Evolutionary conservation across 2,329 filamentous ascomycete genomes (phyloP).

Genomic region (Grosmannia penicillata): DNA sequence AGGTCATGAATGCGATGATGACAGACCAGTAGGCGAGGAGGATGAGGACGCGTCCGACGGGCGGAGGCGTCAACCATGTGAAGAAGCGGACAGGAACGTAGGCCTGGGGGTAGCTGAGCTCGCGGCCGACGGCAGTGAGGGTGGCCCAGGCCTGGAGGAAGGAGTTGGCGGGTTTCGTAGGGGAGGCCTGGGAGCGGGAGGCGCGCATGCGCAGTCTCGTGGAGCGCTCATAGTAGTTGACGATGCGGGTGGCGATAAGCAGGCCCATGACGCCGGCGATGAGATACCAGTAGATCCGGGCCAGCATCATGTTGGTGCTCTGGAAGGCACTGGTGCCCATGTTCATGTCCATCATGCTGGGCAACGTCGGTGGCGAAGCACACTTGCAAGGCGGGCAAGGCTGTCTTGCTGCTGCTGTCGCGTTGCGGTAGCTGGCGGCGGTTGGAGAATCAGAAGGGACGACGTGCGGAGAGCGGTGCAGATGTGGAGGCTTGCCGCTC

Average conservation of each 20-base stretch:
- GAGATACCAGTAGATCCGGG: slow-evolving; percentile 44
- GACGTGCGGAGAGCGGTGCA: too few relatives aligned
- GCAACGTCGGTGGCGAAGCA: background rate
- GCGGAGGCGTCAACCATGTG: slow-evolving; percentile 42
- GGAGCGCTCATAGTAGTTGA: slow-evolving; percentile 26
- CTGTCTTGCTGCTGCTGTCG: too few relatives aligned
- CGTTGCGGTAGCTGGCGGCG: too few relatives aligned
- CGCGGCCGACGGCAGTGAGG: slow-evolving; percentile 39
- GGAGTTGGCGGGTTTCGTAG: slow-evolving; percentile 33
- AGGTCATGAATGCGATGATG: slow-evolving; percentile 41
- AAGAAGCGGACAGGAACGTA: slow-evolving; percentile 30
- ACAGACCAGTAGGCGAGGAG: slow-evolving; percentile 43
- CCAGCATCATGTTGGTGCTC: slow-evolving; percentile 32
- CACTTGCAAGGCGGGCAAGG: too few relatives aligned
- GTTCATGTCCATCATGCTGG: slow-evolving; percentile 12
- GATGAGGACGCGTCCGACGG: slow-evolving; percentile 38
- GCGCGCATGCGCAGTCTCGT: slow-evolving; percentile 30
- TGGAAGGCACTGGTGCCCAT: slow-evolving; percentile 25
- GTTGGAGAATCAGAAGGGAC: background rate
- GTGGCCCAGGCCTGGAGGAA: slow-evolving; percentile 42
- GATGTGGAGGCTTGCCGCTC: too few relatives aligned
- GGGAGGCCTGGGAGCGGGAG: slow-evolving; percentile 28
- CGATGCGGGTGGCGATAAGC: slow-evolving; percentile 22
- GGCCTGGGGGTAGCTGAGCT: slow-evolving; percentile 40
- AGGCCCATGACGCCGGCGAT: slow-evolving; percentile 32